A percentile compares a stretch with the other conserved stretches of the same genome.
Conservation (phyloP, 306 rosid genomes). For the Dryas alaskensis region DNA sequence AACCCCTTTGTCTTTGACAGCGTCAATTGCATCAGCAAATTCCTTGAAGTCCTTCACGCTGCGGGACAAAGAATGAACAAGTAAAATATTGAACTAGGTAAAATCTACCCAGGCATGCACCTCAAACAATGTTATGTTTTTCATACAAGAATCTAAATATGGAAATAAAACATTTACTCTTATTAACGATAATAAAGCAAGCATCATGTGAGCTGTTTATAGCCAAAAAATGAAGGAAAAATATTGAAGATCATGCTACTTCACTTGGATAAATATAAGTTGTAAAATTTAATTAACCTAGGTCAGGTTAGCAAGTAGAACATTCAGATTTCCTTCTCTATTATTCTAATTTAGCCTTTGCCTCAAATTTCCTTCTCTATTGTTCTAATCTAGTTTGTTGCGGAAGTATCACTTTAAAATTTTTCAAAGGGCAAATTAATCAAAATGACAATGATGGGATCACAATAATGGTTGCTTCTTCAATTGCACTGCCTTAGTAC, state of each 20-base stretch:
- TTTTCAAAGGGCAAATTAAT: neutral
- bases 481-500: neutral
- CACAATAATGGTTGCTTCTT: neutral
- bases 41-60: slow-evolving; percentile 87
- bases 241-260: too few relatives aligned
- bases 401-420: neutral
- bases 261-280: neutral
- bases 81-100: neutral
- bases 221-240: neutral
- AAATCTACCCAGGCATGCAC: neutral
- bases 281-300: neutral
- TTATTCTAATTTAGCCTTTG: too few relatives aligned
- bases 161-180: neutral
- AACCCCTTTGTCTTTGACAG: slow-evolving; percentile 75
- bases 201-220: neutral
- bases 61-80: slow-evolving; percentile 22
- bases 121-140: neutral
- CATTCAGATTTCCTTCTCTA: neutral
- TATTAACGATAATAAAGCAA: neutral
- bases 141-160: neutral
- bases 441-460: neutral
- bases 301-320: neutral
- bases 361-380: neutral
- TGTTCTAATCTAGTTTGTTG: neutral
- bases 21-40: slow-evolving; percentile 65